Evolutionary conservation across 2,329 filamentous ascomycete genomes (phyloP), one percentile per base, ranked within the genome.

Genomic region (Akanthomyces uredinophilus): DNA sequence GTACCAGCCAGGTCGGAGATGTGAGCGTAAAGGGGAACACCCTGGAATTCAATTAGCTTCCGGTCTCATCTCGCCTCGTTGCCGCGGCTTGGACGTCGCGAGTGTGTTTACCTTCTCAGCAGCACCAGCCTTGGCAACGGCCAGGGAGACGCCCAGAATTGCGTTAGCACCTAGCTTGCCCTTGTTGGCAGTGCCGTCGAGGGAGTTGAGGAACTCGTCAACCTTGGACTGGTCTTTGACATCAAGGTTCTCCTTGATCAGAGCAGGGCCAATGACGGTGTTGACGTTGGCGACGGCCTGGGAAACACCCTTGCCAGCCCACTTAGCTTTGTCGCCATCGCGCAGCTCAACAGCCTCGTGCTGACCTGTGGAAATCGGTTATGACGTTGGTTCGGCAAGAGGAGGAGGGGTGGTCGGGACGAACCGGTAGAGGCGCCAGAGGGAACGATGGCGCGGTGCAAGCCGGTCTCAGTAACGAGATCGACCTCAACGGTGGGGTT

Each of bases 401-500:
- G 54, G 62, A 64, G 50, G 65, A 60, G 65, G 61, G 61, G 64
- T 64, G 37, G 57, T 73, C 70, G 70, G 67, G 64, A 75, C 87
- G 75, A 78, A 93, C 90, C 92, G 73, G 93, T 97, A 72, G 94
- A 97, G 73, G 94, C 94, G 78, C 94, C 94, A 69, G 93, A 97
- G 73, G 94, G 94, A 67, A 98, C 94, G 77, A 97, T 97, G 77
- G 94, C 93, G 75, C 94, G 92, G 87, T 97, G 93, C 67, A 98
- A 88, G 75, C 94, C 94, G 72, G 90, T 96, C 83, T 96, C 92
- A 71, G 93, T 97, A 81, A 96, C 90, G 72, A 97, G 87, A 78
- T 97, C 94, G 73, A 98, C 94, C 86, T 98, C 94, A 75, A 97
- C 94, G 76, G 95, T 99, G 74, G 95, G 95, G 88, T 99, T 99